These are phyloP conservation scores for Flaveria bidentis DNA, from an alignment of 129 eudicot species.

Conservation along the genomic window DNA sequence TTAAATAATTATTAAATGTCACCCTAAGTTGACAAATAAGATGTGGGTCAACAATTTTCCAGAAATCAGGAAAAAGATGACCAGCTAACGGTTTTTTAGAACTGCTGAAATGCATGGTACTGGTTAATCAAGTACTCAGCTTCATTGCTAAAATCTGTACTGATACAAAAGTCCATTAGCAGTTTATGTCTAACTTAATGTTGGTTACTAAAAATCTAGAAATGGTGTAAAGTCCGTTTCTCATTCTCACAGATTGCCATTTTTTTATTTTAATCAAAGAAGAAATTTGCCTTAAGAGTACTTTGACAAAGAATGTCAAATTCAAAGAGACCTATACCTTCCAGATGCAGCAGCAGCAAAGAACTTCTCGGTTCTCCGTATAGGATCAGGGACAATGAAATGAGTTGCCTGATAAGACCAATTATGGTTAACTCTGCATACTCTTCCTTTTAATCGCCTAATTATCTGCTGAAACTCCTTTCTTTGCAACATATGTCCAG, in stretches of 20 bases:
- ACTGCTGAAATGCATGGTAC: no score
- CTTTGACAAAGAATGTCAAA: neutral
- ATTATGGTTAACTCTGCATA: conserved; percentile 85
- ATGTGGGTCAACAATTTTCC: neutral
- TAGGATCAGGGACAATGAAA: conserved; percentile 85
- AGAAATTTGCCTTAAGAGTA: neutral
- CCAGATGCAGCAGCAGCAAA: conserved; percentile 99
- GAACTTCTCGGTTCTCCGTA: conserved; percentile 83
- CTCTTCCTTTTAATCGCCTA: conserved; percentile 63
- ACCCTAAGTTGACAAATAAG: neutral
- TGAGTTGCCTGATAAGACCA: conserved; percentile 99
- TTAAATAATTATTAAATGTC: neutral
- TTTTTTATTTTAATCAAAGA: neutral
- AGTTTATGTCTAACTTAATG: neutral
- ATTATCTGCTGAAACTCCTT: conserved; percentile 82
- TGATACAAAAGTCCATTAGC: neutral
- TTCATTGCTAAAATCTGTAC: neutral
- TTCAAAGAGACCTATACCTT: conserved; percentile 46
- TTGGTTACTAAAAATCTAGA: neutral
- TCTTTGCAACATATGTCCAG: conserved; percentile 83
- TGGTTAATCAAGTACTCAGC: neutral
- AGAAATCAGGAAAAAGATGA: neutral
- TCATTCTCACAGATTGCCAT: neutral
- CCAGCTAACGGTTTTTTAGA: no score
- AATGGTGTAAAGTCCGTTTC: neutral